Conservation (phyloP, 2,329 filamentous ascomycete genomes). For the Microsporum canis region DNA sequence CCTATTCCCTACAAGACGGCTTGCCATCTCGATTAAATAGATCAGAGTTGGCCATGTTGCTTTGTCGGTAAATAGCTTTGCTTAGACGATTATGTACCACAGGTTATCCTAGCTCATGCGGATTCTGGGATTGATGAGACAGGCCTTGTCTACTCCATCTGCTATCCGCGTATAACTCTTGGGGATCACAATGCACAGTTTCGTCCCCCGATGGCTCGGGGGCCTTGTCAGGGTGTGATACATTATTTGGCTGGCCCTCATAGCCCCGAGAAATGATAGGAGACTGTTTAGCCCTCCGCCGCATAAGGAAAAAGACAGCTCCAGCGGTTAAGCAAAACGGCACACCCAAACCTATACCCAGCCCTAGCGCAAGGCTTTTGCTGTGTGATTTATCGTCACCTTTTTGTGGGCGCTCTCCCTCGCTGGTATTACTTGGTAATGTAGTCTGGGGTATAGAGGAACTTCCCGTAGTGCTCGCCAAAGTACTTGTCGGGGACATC, state of each 20-base stretch:
- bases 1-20: no score
- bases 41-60: neutral
- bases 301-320: neutral
- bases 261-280: neutral
- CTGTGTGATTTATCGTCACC: neutral
- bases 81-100: neutral
- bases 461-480: constrained; percentile 35
- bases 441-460: neutral
- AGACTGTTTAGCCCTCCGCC: neutral
- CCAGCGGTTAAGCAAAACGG: neutral
- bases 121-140: neutral
- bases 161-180: neutral
- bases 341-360: neutral
- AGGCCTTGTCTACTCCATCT: neutral
- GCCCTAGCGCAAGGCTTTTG: neutral
- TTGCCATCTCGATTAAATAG: no score
- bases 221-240: neutral
- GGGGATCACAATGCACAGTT: neutral
- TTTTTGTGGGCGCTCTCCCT: neutral
- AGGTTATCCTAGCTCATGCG: neutral
- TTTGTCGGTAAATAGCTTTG: neutral
- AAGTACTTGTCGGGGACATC: constrained; percentile 60
- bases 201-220: neutral
- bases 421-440: neutral
- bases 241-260: neutral